A percentile compares a stretch with the other conserved stretches of the same genome.
Conservation (phyloP, 1,139 yeast genomes). For the Kluyveromyces sp. region DNA sequence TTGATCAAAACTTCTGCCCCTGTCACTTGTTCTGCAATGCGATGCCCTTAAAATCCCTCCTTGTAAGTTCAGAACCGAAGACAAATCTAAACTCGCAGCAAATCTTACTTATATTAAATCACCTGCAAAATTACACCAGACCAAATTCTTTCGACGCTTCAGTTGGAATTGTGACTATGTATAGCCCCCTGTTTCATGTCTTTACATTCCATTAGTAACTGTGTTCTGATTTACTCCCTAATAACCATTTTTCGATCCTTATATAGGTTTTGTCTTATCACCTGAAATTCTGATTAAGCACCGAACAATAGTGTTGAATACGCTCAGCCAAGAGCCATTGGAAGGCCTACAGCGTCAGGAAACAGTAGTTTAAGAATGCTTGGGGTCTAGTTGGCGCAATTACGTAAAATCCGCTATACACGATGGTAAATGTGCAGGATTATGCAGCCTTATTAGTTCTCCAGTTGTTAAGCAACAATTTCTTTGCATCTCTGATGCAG, state of each 20-base stretch:
- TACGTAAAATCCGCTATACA: not conserved
- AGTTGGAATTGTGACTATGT: not conserved
- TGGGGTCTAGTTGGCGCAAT: too few species aligned
- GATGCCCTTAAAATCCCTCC: not conserved
- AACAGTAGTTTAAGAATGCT: too few species aligned
- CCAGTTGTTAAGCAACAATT: constrained; percentile 1
- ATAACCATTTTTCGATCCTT: constrained; percentile 1
- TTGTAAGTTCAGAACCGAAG: not conserved
- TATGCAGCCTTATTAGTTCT: too few species aligned
- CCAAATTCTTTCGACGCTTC: not conserved
- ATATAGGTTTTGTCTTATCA: not conserved
- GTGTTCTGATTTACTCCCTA: constrained; percentile 1
- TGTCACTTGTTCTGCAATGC: not conserved
- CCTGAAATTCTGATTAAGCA: not conserved
- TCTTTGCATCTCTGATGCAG: constrained; percentile 67
- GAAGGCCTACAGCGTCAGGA: too few species aligned
- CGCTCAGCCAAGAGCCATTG: too few species aligned
- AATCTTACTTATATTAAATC: not conserved
- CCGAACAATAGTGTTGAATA: too few species aligned
- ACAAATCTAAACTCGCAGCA: not conserved
- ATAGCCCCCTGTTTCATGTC: not conserved
- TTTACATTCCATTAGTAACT: not conserved
- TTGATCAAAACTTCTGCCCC: not conserved
- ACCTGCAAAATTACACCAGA: not conserved
- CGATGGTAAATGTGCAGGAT: too few species aligned